phyloP scores from a whole-genome alignment of 108 stramenopile species.

The Nannochloropsis oceanica region DNA sequence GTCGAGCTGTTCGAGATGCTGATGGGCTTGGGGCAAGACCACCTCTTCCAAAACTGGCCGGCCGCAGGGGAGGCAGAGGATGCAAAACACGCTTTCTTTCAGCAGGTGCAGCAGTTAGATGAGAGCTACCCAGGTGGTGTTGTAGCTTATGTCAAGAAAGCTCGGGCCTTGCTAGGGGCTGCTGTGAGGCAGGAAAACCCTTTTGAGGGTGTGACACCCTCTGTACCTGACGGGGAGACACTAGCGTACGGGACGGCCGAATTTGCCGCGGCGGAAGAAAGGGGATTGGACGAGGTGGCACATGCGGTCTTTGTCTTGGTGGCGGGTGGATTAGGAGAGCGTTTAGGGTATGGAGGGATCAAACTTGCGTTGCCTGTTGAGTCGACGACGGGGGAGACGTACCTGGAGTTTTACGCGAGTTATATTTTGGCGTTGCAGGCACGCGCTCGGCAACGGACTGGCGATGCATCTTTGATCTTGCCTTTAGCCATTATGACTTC shows the following conservation, averaged over 20 bases:
- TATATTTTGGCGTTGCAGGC: slow-evolving; percentile 84
- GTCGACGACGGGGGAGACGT: slow-evolving; percentile 57
- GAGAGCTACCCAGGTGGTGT: slow-evolving; percentile 82
- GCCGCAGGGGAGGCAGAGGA: slow-evolving; percentile 55
- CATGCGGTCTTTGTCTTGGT: slow-evolving; percentile 32
- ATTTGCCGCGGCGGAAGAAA: slow-evolving; percentile 33
- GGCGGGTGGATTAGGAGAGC: slow-evolving; percentile 81
- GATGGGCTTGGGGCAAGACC: slow-evolving; percentile 36
- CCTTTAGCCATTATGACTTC: slow-evolving; percentile 96
- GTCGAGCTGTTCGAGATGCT: neutral
- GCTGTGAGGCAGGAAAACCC: slow-evolving; percentile 75
- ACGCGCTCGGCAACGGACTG: slow-evolving; percentile 40
- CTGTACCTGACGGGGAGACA: slow-evolving; percentile 71
- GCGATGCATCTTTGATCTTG: slow-evolving; percentile 48
- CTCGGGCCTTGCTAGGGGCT: slow-evolving; percentile 61
- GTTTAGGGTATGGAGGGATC: slow-evolving; percentile 83
- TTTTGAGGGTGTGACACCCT: slow-evolving; percentile 75
- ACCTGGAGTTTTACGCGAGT: slow-evolving; percentile 67
- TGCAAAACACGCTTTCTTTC: slow-evolving; percentile 36
- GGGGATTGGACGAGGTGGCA: slow-evolving; percentile 1
- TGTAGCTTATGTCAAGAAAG: slow-evolving; percentile 66
- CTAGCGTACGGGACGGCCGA: slow-evolving; percentile 49
- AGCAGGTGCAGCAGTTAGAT: slow-evolving; percentile 56
- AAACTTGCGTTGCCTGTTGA: slow-evolving; percentile 87
- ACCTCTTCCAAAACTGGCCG: slow-evolving; percentile 76